phyloP scores from a whole-genome alignment of 352 stramenopile species.

The Phytophthora palmivora region DNA sequence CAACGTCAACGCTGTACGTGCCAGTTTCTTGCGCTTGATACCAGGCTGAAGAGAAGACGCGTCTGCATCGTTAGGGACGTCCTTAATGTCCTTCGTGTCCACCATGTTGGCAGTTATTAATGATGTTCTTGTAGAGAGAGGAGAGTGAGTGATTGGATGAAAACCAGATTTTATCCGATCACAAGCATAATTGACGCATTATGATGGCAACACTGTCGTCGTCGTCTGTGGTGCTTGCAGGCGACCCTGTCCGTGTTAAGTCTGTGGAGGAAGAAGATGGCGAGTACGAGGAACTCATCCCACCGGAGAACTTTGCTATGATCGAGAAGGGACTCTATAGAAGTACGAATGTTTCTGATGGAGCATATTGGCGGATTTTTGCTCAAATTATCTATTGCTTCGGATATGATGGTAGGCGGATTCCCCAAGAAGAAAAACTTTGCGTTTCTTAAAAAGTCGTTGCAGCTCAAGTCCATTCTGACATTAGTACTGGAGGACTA shows the following conservation, averaged over 20 bases:
- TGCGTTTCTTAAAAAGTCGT: slow-evolving; percentile 77
- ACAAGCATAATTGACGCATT: neutral
- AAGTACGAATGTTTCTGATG: slow-evolving; percentile 43
- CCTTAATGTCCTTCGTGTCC: slow-evolving; percentile 2
- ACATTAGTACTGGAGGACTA: slow-evolving; percentile 91
- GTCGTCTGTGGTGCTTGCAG: slow-evolving; percentile 27
- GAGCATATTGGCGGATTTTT: neutral
- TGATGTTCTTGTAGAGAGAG: slow-evolving; percentile 38
- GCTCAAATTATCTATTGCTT: neutral
- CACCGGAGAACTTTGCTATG: slow-evolving; percentile 90
- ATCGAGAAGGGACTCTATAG: slow-evolving; percentile 88
- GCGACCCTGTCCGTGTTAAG: slow-evolving; percentile 30
- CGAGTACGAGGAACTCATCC: slow-evolving; percentile 87
- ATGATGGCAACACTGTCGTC: slow-evolving; percentile 32
- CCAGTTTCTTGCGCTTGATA: slow-evolving; percentile 37
- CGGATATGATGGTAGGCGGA: slow-evolving; percentile 50
- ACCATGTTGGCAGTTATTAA: slow-evolving; percentile 14
- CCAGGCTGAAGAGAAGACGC: neutral
- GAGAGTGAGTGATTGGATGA: slow-evolving; percentile 4
- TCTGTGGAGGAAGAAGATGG: slow-evolving; percentile 70
- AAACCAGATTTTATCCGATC: slow-evolving; percentile 14
- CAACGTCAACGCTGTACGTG: slow-evolving; percentile 66
- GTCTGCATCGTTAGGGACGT: neutral
- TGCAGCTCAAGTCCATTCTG: slow-evolving; percentile 84
- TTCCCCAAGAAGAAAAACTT: slow-evolving; percentile 93